Evolutionary conservation across 805 yeast species (phyloP).

Genomic region (Starmerella stigmatis): DNA sequence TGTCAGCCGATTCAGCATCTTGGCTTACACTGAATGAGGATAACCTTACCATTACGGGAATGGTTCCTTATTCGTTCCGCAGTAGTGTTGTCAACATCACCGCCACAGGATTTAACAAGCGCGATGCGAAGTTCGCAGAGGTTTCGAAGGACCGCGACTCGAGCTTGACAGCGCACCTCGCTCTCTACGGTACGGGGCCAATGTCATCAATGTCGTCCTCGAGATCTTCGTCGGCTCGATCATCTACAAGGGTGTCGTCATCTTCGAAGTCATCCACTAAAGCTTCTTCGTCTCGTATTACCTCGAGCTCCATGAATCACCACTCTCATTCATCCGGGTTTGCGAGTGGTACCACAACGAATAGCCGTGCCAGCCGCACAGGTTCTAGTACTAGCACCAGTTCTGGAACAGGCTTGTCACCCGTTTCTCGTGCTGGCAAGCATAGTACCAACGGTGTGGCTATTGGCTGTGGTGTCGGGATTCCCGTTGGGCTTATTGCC

Average conservation of each 20-base stretch:
- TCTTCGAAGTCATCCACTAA: too few relatives aligned
- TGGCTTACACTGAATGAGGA: constrained; percentile 56
- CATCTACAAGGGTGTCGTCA: too few relatives aligned
- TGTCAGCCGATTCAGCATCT: constrained; percentile 36
- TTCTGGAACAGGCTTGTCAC: constrained; percentile 31
- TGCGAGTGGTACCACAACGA: constrained; percentile 19
- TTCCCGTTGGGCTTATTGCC: constrained; percentile 51
- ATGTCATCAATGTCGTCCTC: constrained; percentile 10
- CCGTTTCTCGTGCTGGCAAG: constrained; percentile 13
- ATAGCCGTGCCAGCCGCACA: constrained; percentile 24
- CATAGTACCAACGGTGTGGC: constrained; percentile 50
- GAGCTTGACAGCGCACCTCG: constrained; percentile 18
- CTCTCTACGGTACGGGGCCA: constrained; percentile 20
- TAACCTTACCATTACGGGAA: constrained; percentile 60
- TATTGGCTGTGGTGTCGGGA: constrained; percentile 79
- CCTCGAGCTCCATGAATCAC: constrained; percentile 26
- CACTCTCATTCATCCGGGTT: constrained; percentile 23
- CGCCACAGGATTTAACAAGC: constrained; percentile 41
- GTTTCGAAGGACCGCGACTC: constrained; percentile 18
- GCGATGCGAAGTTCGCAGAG: constrained; percentile 26
- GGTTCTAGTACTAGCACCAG: constrained; percentile 8
- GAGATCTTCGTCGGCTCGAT: constrained; percentile 25
- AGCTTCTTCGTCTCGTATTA: constrained; percentile 18
- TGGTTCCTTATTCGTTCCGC: constrained; percentile 44
- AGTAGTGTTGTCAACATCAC: constrained; percentile 36